Percentiles rank a stretch among this genome's conserved stretches.
Conservation (phyloP, 768 basidiomycete genomes). For the Suillus alpinus region DNA sequence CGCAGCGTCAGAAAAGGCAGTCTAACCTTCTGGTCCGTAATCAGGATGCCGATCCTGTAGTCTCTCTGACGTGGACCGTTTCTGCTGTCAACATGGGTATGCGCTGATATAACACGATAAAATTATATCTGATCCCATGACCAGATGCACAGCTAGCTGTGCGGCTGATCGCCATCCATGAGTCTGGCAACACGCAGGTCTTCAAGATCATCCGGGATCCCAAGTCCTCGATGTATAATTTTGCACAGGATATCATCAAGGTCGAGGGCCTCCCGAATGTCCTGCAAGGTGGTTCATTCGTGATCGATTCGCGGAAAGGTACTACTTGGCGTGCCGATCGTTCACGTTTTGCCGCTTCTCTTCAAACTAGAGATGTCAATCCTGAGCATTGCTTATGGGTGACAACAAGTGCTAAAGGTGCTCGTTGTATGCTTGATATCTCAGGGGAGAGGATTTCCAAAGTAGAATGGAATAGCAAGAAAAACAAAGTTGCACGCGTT, state of each 20-base stretch:
- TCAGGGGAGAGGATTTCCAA: constrained; percentile 66
- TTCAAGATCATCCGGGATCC: constrained; percentile 46
- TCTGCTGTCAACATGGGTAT: constrained; percentile 35
- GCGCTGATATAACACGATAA: constrained; percentile 39
- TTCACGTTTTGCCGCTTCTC: constrained; percentile 37
- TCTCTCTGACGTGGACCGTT: constrained; percentile 66
- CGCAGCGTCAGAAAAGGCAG: constrained; percentile 39
- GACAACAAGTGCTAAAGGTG: constrained; percentile 56
- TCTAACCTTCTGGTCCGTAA: constrained; percentile 33
- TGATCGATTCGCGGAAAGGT: constrained; percentile 57
- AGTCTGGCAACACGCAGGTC: constrained; percentile 57
- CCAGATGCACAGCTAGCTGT: constrained; percentile 46
- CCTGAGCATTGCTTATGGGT: constrained; percentile 41
- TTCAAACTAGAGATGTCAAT: constrained; percentile 20
- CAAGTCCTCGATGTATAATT: constrained; percentile 35
- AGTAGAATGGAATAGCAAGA: constrained; percentile 58
- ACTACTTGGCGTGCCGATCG: constrained; percentile 41
- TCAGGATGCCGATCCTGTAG: constrained; percentile 43
- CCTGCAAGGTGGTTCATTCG: constrained; percentile 46
- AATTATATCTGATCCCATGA: not conserved
- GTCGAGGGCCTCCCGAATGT: constrained; percentile 44
- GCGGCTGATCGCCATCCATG: constrained; percentile 60
- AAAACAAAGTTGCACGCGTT: constrained; percentile 46
- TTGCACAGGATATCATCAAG: constrained; percentile 31
- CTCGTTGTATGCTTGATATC: constrained; percentile 52